Base-by-base conservation (phyloP, 805 yeast species). In the Candida succiphila region DNA sequence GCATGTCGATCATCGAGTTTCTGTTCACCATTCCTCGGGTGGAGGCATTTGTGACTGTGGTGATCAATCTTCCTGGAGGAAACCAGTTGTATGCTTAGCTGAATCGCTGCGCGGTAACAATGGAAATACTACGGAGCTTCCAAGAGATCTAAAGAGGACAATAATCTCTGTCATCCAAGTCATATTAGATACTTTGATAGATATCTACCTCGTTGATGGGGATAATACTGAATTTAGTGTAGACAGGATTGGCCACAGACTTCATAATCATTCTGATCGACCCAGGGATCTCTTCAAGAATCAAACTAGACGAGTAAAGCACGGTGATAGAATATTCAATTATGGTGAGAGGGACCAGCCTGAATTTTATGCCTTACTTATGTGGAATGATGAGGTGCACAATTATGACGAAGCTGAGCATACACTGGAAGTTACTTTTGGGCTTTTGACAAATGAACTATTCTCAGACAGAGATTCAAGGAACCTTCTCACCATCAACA, bases 361-460 rank as follows among this genome's bases (percentile, higher is more conserved):
- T n/a, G n/a, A n/a, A n/a, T n/a, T n/a, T n/a, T n/a, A n/a, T n/a
- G n/a, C n/a, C 27, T 59, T 81, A 22, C 48, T 78, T 17, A 60
- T 80, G n/a, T 83, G 88, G 81, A 83, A 83, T 51, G 94, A 83
- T 48, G 92, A 83, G 45, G 65, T 63, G 42, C 92, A 83, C 46
- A 70, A 73, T 44, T 71, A 67, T 42, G 60, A 65, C 2, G 33
- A 40, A 10, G 52, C 60, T 5, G 10, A 17, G 5, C 14, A 22
- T 10, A 19, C 28, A 3, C 23, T 30, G 7, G 23, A 23, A 16
- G 16, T 12, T 22, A 27, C 25, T 3, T 14, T 29, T 8, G 7
- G 7, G 3, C 15, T 15, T 10, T 15, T 22, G 7, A 13, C 18
- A 4, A 5, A 15, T 22, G 7, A n/a, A n/a, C n/a, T n/a, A n/a